These are phyloP conservation scores for Pseudocercospora fijiensis DNA, from an alignment of 2,329 filamentous ascomycete species.

Conservation along the genomic window DNA sequence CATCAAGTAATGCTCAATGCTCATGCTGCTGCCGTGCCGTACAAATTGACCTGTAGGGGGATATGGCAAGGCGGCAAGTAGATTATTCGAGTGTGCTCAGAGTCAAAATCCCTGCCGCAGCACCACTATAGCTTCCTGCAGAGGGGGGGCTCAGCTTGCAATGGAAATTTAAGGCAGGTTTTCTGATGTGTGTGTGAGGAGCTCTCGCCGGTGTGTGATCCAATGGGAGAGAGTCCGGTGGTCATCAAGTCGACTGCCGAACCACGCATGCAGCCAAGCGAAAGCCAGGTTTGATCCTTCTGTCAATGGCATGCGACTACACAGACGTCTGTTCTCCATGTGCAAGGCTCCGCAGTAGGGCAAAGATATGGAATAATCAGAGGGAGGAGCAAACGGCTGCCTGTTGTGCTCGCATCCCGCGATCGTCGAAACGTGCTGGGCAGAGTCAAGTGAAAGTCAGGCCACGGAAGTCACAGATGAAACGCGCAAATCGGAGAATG, in stretches of 20 bases:
- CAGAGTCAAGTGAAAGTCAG: not conserved
- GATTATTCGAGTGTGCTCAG: not conserved
- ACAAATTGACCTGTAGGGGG: not conserved
- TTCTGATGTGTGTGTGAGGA: not conserved
- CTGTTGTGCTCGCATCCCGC: too few species aligned
- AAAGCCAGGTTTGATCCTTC: not conserved
- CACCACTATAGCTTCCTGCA: not conserved
- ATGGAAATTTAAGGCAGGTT: not conserved
- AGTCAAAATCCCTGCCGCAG: not conserved
- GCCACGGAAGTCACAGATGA: not conserved
- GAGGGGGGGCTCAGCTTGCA: not conserved
- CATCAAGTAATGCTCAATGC: not conserved
- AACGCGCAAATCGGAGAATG: not conserved
- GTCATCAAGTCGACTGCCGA: not conserved
- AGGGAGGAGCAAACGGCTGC: too few species aligned
- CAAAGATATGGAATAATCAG: too few species aligned
- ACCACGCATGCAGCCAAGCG: not conserved
- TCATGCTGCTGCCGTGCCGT: not conserved
- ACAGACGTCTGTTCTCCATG: too few species aligned
- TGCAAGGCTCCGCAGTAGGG: too few species aligned
- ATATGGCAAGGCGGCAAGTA: not conserved
- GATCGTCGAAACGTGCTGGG: not conserved
- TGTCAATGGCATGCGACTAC: too few species aligned
- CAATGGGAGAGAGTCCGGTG: not conserved
- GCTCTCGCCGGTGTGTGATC: not conserved